Conservation (phyloP, 2,329 filamentous ascomycete genomes). For the Botrytis elliptica region DNA sequence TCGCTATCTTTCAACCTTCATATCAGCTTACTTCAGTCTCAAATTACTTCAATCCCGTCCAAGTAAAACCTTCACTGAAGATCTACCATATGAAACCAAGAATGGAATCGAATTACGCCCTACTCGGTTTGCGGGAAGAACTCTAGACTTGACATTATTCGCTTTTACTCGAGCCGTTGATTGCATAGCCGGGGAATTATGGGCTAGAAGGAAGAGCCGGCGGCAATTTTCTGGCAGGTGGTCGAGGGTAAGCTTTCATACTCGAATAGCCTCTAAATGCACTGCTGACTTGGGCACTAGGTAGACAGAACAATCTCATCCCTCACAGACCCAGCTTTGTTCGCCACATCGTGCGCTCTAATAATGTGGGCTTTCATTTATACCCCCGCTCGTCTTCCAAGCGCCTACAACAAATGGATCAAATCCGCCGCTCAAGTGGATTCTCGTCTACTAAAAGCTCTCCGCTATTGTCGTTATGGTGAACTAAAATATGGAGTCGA, state of each 20-base stretch:
- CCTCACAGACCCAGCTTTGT: slow-evolving; percentile 66
- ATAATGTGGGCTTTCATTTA: slow-evolving; percentile 95
- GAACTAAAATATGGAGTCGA: slow-evolving; percentile 71
- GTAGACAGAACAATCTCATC: slow-evolving; percentile 41
- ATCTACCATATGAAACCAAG: slow-evolving; percentile 36
- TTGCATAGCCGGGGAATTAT: slow-evolving; percentile 64
- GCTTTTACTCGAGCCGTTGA: slow-evolving; percentile 70
- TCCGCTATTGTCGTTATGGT: slow-evolving; percentile 64
- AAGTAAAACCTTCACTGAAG: slow-evolving; percentile 45
- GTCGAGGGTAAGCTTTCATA: slow-evolving; percentile 37
- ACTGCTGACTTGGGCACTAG: slow-evolving; percentile 22
- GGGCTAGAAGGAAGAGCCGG: slow-evolving; percentile 52
- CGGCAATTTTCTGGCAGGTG: slow-evolving; percentile 48
- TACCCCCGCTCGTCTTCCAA: slow-evolving; percentile 65
- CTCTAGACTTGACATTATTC: slow-evolving; percentile 81
- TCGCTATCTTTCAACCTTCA: slow-evolving; percentile 57
- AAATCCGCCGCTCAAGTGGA: slow-evolving; percentile 74
- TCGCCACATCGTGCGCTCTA: slow-evolving; percentile 67
- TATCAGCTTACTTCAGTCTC: slow-evolving; percentile 57
- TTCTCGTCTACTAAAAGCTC: slow-evolving; percentile 67
- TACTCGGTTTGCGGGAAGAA: slow-evolving; percentile 60
- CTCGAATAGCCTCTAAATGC: background rate
- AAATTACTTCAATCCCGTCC: slow-evolving; percentile 57
- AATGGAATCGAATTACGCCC: slow-evolving; percentile 34
- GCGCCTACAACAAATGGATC: slow-evolving; percentile 79